Base-by-base conservation (phyloP, 2,329 filamentous ascomycete species). In the Fusarium torreyae region DNA sequence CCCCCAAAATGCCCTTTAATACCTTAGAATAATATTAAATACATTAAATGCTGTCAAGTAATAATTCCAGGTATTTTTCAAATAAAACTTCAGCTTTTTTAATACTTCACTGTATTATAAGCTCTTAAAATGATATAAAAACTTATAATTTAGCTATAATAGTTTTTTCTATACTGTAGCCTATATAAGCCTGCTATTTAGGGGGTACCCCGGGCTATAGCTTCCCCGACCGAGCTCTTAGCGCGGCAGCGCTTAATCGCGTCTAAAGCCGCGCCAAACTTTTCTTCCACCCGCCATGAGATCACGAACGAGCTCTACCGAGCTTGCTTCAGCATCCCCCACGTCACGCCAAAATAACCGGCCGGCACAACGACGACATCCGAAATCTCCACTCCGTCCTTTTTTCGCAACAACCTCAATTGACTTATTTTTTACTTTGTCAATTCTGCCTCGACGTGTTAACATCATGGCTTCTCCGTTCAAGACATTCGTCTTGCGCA, bases 401-500 rank as follows among this genome's bases (percentile, higher is more conserved):
- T 33, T 38, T 45, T 33, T 54, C 56, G 46, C 53, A 42, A 48
- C 51, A n/a, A 57, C 40, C 34, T 58, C 22, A 52, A 70, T 70
- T 49, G 22, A 53, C 22, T 46, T 28, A 53, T 51, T 31, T 42
- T 22, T 11, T 22, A 20, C 34, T 36, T 36, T 17, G n/a, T 11
- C 17, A 26, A 31, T 13, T 14, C 20, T 20, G 20, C 10, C 20
- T 34, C 24, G 6, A 28, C 26, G 26, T 13, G 6, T 14, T 26
- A 51, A 14, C 34, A 20, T 3, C 36, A 79, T 79, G 77, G 72
- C 77, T 28, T 76, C 74, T 22, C 60, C 77, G 40, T 57, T 79
- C 31, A 79, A 78, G 72, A 70, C 76, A 15, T 66, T 78, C 45
- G 78, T 77, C 66, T 63, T 77, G 73, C 76, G 77, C 69, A 74